A percentile compares a stretch with the other conserved stretches of the same genome.
Conservation (phyloP, 2,329 filamentous ascomycete species). For the Alternaria panax region DNA sequence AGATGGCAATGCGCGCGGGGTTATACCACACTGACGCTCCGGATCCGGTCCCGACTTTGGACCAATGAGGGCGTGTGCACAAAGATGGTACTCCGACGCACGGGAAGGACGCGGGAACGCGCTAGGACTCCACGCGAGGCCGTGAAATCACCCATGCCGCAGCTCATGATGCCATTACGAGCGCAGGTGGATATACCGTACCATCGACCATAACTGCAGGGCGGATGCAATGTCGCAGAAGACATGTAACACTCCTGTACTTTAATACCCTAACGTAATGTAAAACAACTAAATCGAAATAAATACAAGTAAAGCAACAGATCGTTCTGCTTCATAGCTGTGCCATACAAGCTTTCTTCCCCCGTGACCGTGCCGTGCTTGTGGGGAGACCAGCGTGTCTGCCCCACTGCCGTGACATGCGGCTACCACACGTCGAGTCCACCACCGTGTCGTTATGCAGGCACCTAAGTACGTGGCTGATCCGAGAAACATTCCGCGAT, state of each 20-base stretch:
- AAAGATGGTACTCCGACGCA: neutral
- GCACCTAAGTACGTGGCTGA: neutral
- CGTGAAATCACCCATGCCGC: neutral
- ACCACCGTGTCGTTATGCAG: slow-evolving; percentile 15
- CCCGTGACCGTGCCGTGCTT: slow-evolving; percentile 2
- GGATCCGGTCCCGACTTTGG: slow-evolving; percentile 21
- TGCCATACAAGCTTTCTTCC: neutral
- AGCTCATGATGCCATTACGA: neutral
- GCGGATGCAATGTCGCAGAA: neutral
- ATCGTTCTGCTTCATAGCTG: neutral
- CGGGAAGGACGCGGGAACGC: slow-evolving; percentile 6
- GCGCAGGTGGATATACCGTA: neutral
- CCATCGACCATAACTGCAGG: neutral
- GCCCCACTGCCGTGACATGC: slow-evolving; percentile 12
- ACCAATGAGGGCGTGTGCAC: slow-evolving; percentile 20
- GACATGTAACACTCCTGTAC: neutral
- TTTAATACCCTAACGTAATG: slow-evolving; percentile 6
- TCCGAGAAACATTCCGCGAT: slow-evolving; percentile 7
- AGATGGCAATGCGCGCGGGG: neutral
- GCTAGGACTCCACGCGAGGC: neutral
- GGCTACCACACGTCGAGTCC: slow-evolving; percentile 23
- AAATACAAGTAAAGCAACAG: neutral
- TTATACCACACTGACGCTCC: neutral
- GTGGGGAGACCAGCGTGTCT: slow-evolving; percentile 10
- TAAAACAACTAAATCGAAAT: slow-evolving; percentile 2